Conservation (phyloP, 106 monocot species). For the Dendrobium huoshanense region DNA sequence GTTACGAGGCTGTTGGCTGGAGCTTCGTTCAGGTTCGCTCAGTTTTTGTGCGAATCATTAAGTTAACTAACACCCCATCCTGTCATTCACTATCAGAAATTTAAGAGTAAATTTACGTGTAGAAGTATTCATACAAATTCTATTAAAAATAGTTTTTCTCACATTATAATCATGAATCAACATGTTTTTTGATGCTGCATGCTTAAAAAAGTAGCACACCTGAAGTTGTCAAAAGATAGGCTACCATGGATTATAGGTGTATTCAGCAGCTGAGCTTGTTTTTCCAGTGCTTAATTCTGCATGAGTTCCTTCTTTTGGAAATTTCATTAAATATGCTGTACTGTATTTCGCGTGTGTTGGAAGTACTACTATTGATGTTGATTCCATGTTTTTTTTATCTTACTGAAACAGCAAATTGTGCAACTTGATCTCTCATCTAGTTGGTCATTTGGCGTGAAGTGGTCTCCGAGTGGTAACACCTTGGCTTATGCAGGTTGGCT, state of each 20-base stretch:
- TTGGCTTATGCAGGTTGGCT: constrained; percentile 83
- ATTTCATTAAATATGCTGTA: background rate
- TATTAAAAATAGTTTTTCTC: background rate
- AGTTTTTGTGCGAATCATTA: background rate
- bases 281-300: background rate
- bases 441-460: constrained; percentile 91
- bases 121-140: background rate
- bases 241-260: background rate
- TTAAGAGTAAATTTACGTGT: background rate
- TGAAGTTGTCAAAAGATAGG: too few relatives aligned
- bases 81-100: background rate
- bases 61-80: background rate
- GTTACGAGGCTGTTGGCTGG: background rate
- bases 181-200: background rate
- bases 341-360: background rate
- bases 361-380: background rate
- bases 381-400: constrained; percentile 1
- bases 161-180: background rate
- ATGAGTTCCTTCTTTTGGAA: background rate
- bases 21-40: background rate
- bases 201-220: background rate
- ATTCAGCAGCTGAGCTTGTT: too few relatives aligned
- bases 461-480: constrained; percentile 92
- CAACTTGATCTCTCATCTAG: constrained; percentile 91
- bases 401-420: constrained; percentile 63